phyloP scores from a whole-genome alignment of 306 rosid genomes.

The Rosa multiflora region DNA sequence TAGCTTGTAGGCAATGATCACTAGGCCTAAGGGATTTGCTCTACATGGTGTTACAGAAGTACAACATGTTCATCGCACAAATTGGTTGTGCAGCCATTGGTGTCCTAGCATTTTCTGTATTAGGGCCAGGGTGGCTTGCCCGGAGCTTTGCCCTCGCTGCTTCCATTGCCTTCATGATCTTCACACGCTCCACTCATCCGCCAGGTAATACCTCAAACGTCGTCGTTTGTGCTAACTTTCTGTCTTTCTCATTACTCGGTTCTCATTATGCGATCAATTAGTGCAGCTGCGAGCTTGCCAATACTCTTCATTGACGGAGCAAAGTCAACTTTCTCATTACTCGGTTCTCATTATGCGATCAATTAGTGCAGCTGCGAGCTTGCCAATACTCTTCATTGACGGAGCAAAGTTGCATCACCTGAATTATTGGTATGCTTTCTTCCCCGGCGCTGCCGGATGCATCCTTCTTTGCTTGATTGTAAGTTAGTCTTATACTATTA shows the following conservation, averaged over 20 bases:
- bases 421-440: slow-evolving; percentile 75
- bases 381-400: slow-evolving; percentile 89
- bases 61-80: slow-evolving; percentile 83
- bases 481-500: slow-evolving; percentile 23
- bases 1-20: neutral
- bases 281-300: slow-evolving; percentile 85
- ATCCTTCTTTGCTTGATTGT: slow-evolving; percentile 73
- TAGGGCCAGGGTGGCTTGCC: slow-evolving; percentile 95
- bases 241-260: neutral
- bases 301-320: slow-evolving; percentile 86
- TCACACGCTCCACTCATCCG: slow-evolving; percentile 68
- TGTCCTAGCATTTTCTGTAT: slow-evolving; percentile 56
- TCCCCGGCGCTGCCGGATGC: slow-evolving; percentile 80
- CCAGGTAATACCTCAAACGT: slow-evolving; percentile 52
- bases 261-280: neutral
- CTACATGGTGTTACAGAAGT: slow-evolving; percentile 56
- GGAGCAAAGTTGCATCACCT: slow-evolving; percentile 75
- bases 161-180: slow-evolving; percentile 84
- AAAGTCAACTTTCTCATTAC: slow-evolving; percentile 27
- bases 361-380: slow-evolving; percentile 66
- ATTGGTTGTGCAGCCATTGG: slow-evolving; percentile 94
- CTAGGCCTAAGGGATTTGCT: neutral
- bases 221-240: too few relatives aligned
- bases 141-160: slow-evolving; percentile 67
- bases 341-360: neutral